phyloP scores from a whole-genome alignment of 73 alveolate species.

The Symbiodinium pilosum region DNA sequence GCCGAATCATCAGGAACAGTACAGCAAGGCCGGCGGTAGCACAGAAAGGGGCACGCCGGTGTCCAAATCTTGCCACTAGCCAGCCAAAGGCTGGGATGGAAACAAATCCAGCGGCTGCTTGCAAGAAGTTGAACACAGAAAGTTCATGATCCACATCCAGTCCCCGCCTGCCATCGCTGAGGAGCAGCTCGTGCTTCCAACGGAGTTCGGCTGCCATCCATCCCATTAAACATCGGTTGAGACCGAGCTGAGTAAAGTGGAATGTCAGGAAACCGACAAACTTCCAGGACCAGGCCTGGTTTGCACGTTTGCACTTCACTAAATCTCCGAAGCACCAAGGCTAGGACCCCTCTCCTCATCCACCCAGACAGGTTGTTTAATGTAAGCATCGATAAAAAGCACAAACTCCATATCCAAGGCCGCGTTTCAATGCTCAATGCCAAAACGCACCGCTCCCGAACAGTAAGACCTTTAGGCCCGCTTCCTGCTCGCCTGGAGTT shows the following conservation, averaged over 20 bases:
- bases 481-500: background rate
- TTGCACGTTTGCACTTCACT: background rate
- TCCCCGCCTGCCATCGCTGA: background rate
- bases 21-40: constrained; percentile 64
- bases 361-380: too few species aligned
- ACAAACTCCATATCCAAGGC: too few species aligned
- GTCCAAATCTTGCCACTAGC: constrained; percentile 50
- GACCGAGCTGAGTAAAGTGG: constrained; percentile 86
- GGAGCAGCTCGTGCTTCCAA: constrained; percentile 22
- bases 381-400: too few species aligned
- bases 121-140: constrained; percentile 22
- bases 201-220: constrained; percentile 73
- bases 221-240: constrained; percentile 81
- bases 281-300: constrained; percentile 48
- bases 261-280: constrained; percentile 37
- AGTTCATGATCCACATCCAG: background rate
- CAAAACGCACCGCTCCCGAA: background rate
- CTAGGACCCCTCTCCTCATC: background rate
- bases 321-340: background rate
- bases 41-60: constrained; percentile 82
- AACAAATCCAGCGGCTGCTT: constrained; percentile 76
- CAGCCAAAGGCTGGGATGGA: constrained; percentile 54
- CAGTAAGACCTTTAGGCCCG: background rate
- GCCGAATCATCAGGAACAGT: constrained; percentile 12
- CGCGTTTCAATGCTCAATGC: background rate